Evolutionary conservation across 345 rosid genomes (phyloP).

Genomic region (Fremontodendron californicum): DNA sequence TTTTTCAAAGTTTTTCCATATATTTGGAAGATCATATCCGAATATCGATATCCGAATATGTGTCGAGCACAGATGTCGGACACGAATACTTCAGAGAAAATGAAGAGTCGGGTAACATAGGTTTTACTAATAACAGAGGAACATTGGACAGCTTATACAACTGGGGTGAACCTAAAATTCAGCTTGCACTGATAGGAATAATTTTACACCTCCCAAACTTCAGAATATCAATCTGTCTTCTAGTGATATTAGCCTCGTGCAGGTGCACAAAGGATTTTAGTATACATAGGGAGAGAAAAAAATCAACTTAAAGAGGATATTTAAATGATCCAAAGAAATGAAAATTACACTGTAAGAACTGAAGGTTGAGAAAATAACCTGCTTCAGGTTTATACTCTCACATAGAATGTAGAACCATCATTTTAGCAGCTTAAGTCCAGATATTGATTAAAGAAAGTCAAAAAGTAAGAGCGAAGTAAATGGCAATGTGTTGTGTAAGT

Average conservation of each 20-base stretch:
- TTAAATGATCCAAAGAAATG: neutral
- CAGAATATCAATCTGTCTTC: too few species aligned
- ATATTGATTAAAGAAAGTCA: neutral
- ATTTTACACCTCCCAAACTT: neutral
- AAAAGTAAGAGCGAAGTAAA: too few species aligned
- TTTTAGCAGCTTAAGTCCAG: neutral
- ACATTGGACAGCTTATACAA: neutral
- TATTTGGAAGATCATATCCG: too few species aligned
- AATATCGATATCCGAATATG: too few species aligned
- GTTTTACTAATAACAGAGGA: neutral
- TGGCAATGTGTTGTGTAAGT: neutral
- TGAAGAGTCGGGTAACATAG: too few species aligned
- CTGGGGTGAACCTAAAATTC: neutral
- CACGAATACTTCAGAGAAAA: too few species aligned
- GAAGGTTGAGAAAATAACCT: neutral
- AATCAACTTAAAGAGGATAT: neutral
- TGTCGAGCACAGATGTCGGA: too few species aligned
- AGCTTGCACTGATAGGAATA: neutral
- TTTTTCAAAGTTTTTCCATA: too few species aligned
- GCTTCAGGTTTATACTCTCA: too few species aligned
- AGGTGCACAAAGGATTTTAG: too few species aligned
- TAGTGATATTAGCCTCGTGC: too few species aligned
- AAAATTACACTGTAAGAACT: neutral
- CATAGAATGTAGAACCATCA: neutral
- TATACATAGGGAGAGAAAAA: too few species aligned